These are phyloP conservation scores for Malania oleifera DNA, from an alignment of 164 flowering plant species.

Conservation along the genomic window DNA sequence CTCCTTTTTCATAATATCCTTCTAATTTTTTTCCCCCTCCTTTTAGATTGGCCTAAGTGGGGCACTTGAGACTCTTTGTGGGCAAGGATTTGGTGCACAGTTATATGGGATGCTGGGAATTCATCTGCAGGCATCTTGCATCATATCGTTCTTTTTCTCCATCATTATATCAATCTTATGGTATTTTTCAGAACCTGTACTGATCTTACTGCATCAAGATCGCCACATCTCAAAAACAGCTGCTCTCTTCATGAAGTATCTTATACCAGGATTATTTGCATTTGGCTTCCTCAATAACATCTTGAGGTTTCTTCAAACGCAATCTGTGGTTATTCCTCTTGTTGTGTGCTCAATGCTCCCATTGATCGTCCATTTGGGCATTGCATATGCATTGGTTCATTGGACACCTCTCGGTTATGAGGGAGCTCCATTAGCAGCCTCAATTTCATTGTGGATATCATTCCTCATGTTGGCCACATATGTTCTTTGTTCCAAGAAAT, in stretches of 20 bases:
- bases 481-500: slow-evolving; percentile 39
- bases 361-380: slow-evolving; percentile 42
- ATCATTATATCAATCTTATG: slow-evolving; percentile 52
- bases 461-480: slow-evolving; percentile 46
- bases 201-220: slow-evolving; percentile 62
- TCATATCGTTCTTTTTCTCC: slow-evolving; percentile 51
- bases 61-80: slow-evolving; percentile 87
- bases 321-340: slow-evolving; percentile 53
- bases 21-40: too few species aligned
- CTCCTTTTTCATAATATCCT: too few species aligned
- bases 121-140: slow-evolving; percentile 70
- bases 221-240: slow-evolving; percentile 49
- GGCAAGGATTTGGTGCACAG: slow-evolving; percentile 83
- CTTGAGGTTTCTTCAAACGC: slow-evolving; percentile 84
- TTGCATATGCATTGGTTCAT: slow-evolving; percentile 51
- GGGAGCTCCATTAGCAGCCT: slow-evolving; percentile 73
- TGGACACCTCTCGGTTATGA: slow-evolving; percentile 44
- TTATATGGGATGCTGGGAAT: slow-evolving; percentile 63
- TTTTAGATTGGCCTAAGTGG: slow-evolving; percentile 76
- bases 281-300: slow-evolving; percentile 60
- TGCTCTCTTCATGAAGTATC: slow-evolving; percentile 45
- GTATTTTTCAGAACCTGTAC: slow-evolving; percentile 60
- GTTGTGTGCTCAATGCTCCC: slow-evolving; percentile 59
- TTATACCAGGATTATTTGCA: slow-evolving; percentile 74
- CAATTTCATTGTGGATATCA: slow-evolving; percentile 71